Percentiles rank a stretch among this genome's conserved stretches.
Evolutionary conservation across 306 rosid genomes (phyloP).

Genomic region (Prunus padus): DNA sequence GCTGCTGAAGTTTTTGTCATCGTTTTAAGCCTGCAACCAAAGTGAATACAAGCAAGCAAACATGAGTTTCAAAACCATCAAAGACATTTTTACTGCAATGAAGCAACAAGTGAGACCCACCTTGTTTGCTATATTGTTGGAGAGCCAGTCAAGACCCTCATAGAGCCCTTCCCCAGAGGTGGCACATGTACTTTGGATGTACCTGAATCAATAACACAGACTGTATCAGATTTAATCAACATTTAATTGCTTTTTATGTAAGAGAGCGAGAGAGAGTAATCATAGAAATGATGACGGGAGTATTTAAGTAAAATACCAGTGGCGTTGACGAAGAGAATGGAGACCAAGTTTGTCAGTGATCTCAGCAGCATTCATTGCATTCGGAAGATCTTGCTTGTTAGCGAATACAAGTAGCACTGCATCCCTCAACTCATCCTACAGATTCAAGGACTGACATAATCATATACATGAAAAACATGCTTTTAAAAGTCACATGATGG

Average conservation of each 20-base stretch:
- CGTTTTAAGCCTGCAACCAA: slow-evolving; percentile 23
- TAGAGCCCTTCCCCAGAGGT: slow-evolving; percentile 58
- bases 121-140: slow-evolving; percentile 56
- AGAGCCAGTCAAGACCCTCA: slow-evolving; percentile 57
- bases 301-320: slow-evolving; percentile 32
- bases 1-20: neutral
- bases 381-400: slow-evolving; percentile 65
- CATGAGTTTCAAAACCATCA: neutral
- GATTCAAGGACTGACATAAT: neutral
- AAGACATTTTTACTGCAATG: neutral
- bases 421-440: slow-evolving; percentile 56
- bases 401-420: slow-evolving; percentile 56
- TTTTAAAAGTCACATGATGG: neutral
- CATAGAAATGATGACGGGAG: too few species aligned
- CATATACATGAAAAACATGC: neutral
- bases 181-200: slow-evolving; percentile 57
- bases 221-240: neutral
- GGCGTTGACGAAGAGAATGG: slow-evolving; percentile 60
- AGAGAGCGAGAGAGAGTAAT: too few species aligned
- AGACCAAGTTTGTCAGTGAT: slow-evolving; percentile 56
- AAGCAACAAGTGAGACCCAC: slow-evolving; percentile 10
- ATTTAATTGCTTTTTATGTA: neutral
- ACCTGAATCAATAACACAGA: slow-evolving; percentile 16
- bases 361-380: slow-evolving; percentile 63
- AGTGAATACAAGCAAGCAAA: neutral